Evolutionary conservation across 2,329 filamentous ascomycete genomes (phyloP).

Genomic region (Blumeria graminis): DNA sequence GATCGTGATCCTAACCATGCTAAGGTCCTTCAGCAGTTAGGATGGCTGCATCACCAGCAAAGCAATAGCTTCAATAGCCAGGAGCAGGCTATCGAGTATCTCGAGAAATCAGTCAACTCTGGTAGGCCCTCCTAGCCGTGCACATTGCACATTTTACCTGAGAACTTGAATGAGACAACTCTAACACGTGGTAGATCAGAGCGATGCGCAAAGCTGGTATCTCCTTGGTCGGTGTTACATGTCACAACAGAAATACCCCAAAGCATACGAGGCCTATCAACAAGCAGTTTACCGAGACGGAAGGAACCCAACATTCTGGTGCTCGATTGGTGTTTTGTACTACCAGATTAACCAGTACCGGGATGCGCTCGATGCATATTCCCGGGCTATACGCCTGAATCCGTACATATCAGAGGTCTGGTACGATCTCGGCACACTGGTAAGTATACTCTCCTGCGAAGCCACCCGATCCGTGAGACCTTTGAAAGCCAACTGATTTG

Average conservation of each 20-base stretch:
- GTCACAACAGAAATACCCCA: slow-evolving; percentile 97
- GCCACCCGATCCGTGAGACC: background rate
- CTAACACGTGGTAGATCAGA: slow-evolving; percentile 43
- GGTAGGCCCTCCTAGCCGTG: slow-evolving; percentile 28
- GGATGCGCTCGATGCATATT: slow-evolving; percentile 92
- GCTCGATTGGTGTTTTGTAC: slow-evolving; percentile 93
- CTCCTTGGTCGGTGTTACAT: slow-evolving; percentile 94
- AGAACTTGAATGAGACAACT: slow-evolving; percentile 3
- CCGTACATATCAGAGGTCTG: slow-evolving; percentile 98
- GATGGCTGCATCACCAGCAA: slow-evolving; percentile 93
- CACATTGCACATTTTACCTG: slow-evolving; percentile 1
- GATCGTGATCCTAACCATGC: slow-evolving; percentile 90
- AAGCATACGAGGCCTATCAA: slow-evolving; percentile 95
- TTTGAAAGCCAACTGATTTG: slow-evolving; percentile 5
- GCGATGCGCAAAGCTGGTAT: slow-evolving; percentile 96
- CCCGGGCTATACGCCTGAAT: slow-evolving; percentile 83
- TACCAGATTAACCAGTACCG: slow-evolving; percentile 99
- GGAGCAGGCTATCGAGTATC: slow-evolving; percentile 85
- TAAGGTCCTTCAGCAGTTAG: slow-evolving; percentile 92
- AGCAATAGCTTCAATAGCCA: slow-evolving; percentile 79
- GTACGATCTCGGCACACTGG: slow-evolving; percentile 91
- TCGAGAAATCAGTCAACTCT: slow-evolving; percentile 86
- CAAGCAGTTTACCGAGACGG: slow-evolving; percentile 96
- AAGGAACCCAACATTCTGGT: slow-evolving; percentile 97
- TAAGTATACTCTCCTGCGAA: slow-evolving; percentile 25